Evolutionary conservation across 805 yeast genomes (phyloP), one percentile per base, ranked within the genome.

Genomic region (Kregervanrija pseudodelftensis): DNA sequence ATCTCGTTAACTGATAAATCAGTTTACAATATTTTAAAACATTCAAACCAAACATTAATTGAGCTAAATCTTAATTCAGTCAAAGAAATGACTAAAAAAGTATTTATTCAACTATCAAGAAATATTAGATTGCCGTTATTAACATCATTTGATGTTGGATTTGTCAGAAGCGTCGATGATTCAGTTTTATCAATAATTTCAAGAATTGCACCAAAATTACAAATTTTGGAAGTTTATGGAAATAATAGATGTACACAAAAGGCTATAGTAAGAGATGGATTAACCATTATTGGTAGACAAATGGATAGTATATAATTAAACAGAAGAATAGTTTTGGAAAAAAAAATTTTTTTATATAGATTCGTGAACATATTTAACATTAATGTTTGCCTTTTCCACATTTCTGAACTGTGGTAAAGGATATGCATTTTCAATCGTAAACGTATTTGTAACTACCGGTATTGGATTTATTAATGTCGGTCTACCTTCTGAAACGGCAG

Each of bases 181-280:
- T 73, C 70, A 14, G 73, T 79, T 0, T 60, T 90, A n/a, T 76
- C 74, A 22, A 56, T 73, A 30, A 53, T 88, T 15, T 73, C 84
- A 3, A 64, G 72, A 28, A 70, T 74, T 10, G 85, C 93, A 49
- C 74, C 80, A 0, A 76, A 76, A 39, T 63, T 91, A 45, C 70
- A 73, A 39, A 70, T 85, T 12, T 58, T 91, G 44, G 95, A 87
- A 54, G 90, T 87, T 12, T 88, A 82, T 60, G 96, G 96, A 1
- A 71, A 83, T 57, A 85, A 84, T 57, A 67, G 79, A 54, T 77
- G 88, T 47, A 77, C 89, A 1, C 65, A 70, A 8, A 68, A 69
- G 22, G 82, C 85, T 1, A 63, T 61, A 3, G 60, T 74, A 1
- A 66, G 82, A 44, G 66, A 67, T 5, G 83, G 79, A 11, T 59